These are phyloP conservation scores for Metschnikowia santaceciliae DNA, from an alignment of 805 yeast genomes.

Conservation along the genomic window DNA sequence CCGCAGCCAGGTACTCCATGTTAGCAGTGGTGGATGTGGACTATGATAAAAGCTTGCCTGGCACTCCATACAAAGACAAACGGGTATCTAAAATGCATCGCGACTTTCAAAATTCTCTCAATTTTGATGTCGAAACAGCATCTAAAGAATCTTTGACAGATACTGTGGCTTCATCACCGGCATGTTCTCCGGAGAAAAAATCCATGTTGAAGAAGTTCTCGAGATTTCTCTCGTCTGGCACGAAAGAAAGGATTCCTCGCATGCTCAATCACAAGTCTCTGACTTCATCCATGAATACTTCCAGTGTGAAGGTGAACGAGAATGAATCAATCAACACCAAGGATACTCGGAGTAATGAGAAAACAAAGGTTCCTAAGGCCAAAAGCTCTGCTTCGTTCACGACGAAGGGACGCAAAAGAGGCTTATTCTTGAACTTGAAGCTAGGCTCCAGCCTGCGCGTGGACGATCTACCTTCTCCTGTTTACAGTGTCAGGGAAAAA, in stretches of 20 bases:
- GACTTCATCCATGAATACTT: background rate
- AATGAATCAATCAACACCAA: background rate
- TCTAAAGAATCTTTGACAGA: background rate
- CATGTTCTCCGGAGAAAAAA: constrained; percentile 1
- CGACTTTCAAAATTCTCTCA: background rate
- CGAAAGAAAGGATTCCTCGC: constrained; percentile 4
- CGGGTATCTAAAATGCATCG: background rate
- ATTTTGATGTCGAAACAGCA: background rate
- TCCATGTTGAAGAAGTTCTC: constrained; percentile 8
- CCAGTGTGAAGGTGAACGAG: background rate
- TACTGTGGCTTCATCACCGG: background rate
- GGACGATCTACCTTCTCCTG: constrained; percentile 4
- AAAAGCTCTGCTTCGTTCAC: background rate
- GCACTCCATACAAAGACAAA: constrained; percentile 8
- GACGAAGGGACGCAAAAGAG: background rate
- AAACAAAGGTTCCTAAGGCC: background rate
- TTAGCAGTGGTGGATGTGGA: constrained; percentile 16
- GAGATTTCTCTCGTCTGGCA: constrained; percentile 7
- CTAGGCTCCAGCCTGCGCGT: constrained; percentile 1
- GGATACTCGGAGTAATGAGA: background rate
- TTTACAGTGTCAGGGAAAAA: constrained; percentile 7
- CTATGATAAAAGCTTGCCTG: constrained; percentile 15
- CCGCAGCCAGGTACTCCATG: constrained; percentile 12
- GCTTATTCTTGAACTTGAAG: constrained; percentile 3
- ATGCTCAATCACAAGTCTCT: constrained; percentile 6